Evolutionary conservation across 2,329 filamentous ascomycete species (phyloP).

Genomic region (Alternaria arborescens): DNA sequence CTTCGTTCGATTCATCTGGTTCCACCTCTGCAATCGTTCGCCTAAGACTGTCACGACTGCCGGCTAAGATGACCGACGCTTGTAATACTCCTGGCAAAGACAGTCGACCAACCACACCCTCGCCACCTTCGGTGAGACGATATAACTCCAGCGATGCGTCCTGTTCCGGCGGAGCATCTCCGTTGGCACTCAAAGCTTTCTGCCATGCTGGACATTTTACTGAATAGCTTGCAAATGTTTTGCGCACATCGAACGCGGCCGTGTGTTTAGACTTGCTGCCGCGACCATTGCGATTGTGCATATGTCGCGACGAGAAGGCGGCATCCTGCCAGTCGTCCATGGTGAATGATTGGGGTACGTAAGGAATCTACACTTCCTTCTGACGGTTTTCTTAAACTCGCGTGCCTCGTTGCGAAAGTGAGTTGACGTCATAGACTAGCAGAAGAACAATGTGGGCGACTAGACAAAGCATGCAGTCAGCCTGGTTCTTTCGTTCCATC

Average conservation of each 20-base stretch:
- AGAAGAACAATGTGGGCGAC: background rate
- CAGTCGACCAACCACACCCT: constrained; percentile 32
- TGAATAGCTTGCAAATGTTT: constrained; percentile 34
- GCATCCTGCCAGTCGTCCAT: constrained; percentile 36
- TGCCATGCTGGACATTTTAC: constrained; percentile 35
- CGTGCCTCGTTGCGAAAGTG: constrained; percentile 2
- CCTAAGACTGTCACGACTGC: constrained; percentile 25
- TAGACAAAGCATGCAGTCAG: background rate
- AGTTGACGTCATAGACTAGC: constrained; percentile 14
- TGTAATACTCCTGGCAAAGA: constrained; percentile 25
- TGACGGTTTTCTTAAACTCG: background rate
- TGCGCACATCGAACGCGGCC: constrained; percentile 31
- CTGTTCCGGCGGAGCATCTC: constrained; percentile 6
- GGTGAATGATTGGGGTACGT: background rate
- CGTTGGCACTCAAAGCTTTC: constrained; percentile 5
- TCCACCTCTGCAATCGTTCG: constrained; percentile 15
- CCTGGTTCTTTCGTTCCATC: background rate
- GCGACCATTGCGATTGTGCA: constrained; percentile 32
- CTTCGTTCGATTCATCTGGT: constrained; percentile 11
- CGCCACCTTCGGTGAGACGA: constrained; percentile 27
- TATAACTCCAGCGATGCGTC: constrained; percentile 29
- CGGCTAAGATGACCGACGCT: constrained; percentile 28
- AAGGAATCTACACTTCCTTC: background rate
- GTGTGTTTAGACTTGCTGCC: constrained; percentile 21
- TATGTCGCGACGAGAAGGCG: constrained; percentile 34